Percentiles rank a stretch among this genome's conserved stretches.
Evolutionary conservation across 176 grass and related monocot genomes (phyloP).

Genomic region (Puya raimondii): DNA sequence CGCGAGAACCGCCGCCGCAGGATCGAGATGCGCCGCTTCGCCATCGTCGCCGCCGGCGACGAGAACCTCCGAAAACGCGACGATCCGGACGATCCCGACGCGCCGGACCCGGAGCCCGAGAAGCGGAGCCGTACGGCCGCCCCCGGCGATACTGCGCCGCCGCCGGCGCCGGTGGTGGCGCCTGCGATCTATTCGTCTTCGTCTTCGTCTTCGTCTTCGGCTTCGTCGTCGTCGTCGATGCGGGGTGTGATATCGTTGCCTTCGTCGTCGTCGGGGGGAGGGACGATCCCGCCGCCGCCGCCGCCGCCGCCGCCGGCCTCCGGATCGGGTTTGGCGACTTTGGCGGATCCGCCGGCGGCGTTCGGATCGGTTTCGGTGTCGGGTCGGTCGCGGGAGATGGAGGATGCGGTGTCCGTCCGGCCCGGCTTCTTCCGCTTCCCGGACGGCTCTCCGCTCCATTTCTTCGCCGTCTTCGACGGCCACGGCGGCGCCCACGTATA

Average conservation of each 20-base stretch:
- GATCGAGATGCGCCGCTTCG: background rate
- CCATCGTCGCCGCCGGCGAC: background rate
- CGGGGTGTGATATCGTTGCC: background rate
- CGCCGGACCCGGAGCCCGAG: background rate
- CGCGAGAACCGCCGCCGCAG: constrained; percentile 18
- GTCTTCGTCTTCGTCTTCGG: background rate
- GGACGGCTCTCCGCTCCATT: constrained; percentile 45
- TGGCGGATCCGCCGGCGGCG: constrained; percentile 15
- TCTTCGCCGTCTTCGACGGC: constrained; percentile 91
- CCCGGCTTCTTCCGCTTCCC: constrained; percentile 31
- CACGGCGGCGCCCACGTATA: constrained; percentile 68
- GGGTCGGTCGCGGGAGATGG: constrained; percentile 59
- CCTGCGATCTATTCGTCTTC: background rate
- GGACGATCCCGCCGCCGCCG: background rate
- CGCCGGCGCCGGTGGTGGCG: background rate
- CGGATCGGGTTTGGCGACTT: background rate
- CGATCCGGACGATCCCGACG: background rate
- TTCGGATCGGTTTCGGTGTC: constrained; percentile 55
- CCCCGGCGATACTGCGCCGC: background rate
- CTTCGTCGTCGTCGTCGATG: background rate
- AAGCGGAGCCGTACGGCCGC: background rate
- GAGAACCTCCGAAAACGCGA: background rate
- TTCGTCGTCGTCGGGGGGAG: background rate
- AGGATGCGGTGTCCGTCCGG: constrained; percentile 55
- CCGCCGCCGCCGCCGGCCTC: background rate